A percentile compares a stretch with the other conserved stretches of the same genome.
Evolutionary conservation across 2,329 filamentous ascomycete genomes (phyloP).

Genomic region (Leptographium radiaticola): DNA sequence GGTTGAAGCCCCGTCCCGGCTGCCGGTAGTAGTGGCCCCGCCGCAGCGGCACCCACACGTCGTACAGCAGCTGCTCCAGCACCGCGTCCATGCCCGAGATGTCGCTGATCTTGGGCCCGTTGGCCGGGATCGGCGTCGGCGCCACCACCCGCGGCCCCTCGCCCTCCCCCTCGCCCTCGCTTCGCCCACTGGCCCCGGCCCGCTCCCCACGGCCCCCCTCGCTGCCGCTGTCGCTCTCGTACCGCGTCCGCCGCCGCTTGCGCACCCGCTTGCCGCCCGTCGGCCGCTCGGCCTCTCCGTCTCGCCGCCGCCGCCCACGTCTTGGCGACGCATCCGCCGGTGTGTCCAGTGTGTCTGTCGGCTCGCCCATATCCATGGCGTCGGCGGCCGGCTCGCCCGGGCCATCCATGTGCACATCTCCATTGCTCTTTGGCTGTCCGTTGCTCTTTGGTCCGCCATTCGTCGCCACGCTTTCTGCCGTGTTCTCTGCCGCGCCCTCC

Average conservation of each 20-base stretch:
- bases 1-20: conserved; percentile 55
- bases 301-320: background rate
- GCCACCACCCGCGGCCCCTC: conserved; percentile 30
- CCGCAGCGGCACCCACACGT: conserved; percentile 61
- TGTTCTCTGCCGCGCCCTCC: background rate
- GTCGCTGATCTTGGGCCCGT: conserved; percentile 54
- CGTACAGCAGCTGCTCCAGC: conserved; percentile 53
- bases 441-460: background rate
- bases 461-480: background rate
- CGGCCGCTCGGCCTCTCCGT: background rate
- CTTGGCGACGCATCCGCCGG: background rate
- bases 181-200: conserved; percentile 25
- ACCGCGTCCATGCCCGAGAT: conserved; percentile 66
- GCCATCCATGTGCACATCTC: background rate
- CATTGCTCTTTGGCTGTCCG: background rate
- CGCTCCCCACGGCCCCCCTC: background rate
- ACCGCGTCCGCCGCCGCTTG: conserved; percentile 5
- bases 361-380: background rate
- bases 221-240: conserved; percentile 2
- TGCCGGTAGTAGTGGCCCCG: conserved; percentile 51
- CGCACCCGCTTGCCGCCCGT: conserved; percentile 13
- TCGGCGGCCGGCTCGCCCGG: background rate
- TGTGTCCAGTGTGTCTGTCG: background rate
- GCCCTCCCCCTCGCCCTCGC: conserved; percentile 1
- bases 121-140: conserved; percentile 48